phyloP scores from a whole-genome alignment of 768 basidiomycete genomes.

The Strobilomyces echinocephalus region DNA sequence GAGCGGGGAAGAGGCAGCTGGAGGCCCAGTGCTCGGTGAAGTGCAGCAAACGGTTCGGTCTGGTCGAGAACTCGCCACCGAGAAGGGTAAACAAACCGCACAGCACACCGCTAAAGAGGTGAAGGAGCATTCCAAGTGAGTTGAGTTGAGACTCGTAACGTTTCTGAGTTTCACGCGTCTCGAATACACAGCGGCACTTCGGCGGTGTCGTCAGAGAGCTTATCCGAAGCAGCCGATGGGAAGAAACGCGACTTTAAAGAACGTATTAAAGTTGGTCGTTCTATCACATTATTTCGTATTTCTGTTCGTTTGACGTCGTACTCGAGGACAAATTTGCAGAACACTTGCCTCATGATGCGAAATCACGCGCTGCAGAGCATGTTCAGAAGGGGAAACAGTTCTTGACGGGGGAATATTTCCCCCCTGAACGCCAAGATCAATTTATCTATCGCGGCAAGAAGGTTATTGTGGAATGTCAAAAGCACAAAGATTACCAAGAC shows the following conservation, averaged over 20 bases:
- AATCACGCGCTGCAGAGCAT: constrained; percentile 50
- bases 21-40: constrained; percentile 20
- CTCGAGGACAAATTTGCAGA: constrained; percentile 43
- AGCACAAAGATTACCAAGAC: constrained; percentile 85
- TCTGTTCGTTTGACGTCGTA: constrained; percentile 1
- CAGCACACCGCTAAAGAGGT: constrained; percentile 2
- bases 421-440: constrained; percentile 83
- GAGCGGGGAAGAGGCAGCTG: constrained; percentile 32
- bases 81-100: constrained; percentile 2
- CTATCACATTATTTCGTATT: not conserved
- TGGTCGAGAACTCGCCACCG: constrained; percentile 5
- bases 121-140: constrained; percentile 14
- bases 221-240: constrained; percentile 31
- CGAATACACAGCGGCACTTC: constrained; percentile 19
- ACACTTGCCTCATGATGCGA: constrained; percentile 65
- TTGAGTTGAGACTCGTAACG: not conserved
- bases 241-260: constrained; percentile 34
- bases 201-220: constrained; percentile 9
- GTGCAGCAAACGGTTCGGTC: constrained; percentile 13
- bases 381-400: constrained; percentile 60
- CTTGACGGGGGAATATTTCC: constrained; percentile 81
- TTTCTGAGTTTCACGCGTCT: not conserved
- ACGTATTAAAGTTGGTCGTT: constrained; percentile 27
- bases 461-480: constrained; percentile 89
- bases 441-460: constrained; percentile 94